These are phyloP conservation scores for Penicillium nucicola DNA, from an alignment of 495 filamentous ascomycete genomes.

Conservation along the genomic window DNA sequence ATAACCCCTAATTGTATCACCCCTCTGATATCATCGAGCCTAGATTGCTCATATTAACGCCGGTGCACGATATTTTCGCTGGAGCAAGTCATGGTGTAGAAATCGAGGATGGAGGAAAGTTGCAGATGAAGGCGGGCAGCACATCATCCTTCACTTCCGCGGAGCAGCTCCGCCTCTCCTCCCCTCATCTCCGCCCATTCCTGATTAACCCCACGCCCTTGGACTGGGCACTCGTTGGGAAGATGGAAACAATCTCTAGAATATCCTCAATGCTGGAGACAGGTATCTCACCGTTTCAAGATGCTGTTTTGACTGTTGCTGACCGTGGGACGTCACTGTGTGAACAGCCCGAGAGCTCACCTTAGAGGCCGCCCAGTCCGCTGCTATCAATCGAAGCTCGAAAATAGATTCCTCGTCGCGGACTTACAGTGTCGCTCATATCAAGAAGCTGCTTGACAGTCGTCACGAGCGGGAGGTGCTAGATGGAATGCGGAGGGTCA, in stretches of 20 bases:
- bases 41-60: neutral
- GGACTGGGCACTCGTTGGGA: constrained; percentile 21
- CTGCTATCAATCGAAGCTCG: constrained; percentile 45
- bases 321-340: constrained; percentile 21
- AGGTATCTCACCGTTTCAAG: constrained; percentile 48
- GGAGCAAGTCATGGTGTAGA: neutral
- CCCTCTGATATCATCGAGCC: neutral
- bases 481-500: constrained; percentile 86
- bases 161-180: constrained; percentile 26
- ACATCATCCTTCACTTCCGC: constrained; percentile 14
- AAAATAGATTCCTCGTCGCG: constrained; percentile 41
- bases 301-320: constrained; percentile 10
- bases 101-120: neutral
- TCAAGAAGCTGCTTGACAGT: constrained; percentile 93
- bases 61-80: neutral
- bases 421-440: constrained; percentile 55
- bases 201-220: constrained; percentile 11
- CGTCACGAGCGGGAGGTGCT: constrained; percentile 89
- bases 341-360: constrained; percentile 86
- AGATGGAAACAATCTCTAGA: constrained; percentile 93
- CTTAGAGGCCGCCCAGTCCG: constrained; percentile 88
- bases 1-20: neutral
- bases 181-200: constrained; percentile 16
- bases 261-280: constrained; percentile 93
- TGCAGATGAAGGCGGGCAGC: constrained; percentile 7